Conservation (phyloP, 306 rosid genomes). For the Vigna hirtella region DNA sequence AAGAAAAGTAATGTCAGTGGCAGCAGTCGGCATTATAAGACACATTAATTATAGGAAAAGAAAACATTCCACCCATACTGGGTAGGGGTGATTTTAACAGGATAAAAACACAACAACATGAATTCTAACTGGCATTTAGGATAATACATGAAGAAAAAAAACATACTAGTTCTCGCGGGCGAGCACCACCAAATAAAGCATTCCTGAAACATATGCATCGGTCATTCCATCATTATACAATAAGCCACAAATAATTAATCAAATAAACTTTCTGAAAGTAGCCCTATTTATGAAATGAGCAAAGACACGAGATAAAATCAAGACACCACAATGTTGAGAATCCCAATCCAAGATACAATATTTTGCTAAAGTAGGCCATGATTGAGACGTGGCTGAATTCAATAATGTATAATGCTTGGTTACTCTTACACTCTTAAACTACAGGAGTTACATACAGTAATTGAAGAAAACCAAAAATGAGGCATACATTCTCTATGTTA, state of each 20-base stretch:
- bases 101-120: not conserved
- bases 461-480: not conserved
- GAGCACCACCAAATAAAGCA: constrained; percentile 95
- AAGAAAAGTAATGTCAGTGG: not conserved
- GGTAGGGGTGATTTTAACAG: not conserved
- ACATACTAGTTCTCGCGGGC: constrained; percentile 94
- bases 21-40: constrained; percentile 20
- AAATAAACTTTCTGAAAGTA: constrained; percentile 38
- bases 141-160: constrained; percentile 7
- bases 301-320: not conserved
- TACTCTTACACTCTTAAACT: constrained; percentile 1
- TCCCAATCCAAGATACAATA: constrained; percentile 9
- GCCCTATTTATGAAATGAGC: constrained; percentile 5
- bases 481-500: not conserved
- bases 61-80: not conserved
- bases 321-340: not conserved
- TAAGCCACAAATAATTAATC: constrained; percentile 15
- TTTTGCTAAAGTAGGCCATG: constrained; percentile 7
- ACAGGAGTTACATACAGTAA: not conserved
- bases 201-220: constrained; percentile 68
- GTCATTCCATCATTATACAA: constrained; percentile 35
- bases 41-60: not conserved
- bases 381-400: not conserved
- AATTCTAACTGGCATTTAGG: constrained; percentile 30
- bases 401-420: not conserved